Evolutionary conservation across 306 rosid species (phyloP), one percentile per base, ranked within the genome.

Genomic region (Benincasa hispida): DNA sequence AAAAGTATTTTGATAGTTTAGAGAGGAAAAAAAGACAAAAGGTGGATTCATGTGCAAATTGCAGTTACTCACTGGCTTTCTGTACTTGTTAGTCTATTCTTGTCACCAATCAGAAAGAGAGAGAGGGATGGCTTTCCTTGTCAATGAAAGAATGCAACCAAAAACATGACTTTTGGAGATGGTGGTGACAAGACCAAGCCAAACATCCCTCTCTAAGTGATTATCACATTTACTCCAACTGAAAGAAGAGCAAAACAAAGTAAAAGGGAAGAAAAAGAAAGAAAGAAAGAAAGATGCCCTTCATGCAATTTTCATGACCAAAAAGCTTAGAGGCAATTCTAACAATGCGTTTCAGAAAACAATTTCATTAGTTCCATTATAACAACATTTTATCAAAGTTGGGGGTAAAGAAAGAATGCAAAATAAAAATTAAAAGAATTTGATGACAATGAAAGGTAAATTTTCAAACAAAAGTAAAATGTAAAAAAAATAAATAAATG

Each of bases 1-100:
- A 56, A 37, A 56, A 35, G 34, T 14, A 56, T 75, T 54, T 75
- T 58, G 74, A 50, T 30, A 27, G 72, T 41, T 54, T 56, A 81
- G 82, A 79, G 78, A 77, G 75, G 51, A 48, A 76, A 81, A 65
- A 35, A n/a, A 65, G 89, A 80, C 86, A 83, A 74, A 77, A 54
- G 77, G 82, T 83, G 89, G 87, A 87, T 91, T 93, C 98, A 91
- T 88, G 96, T 87, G 97, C 87, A 84, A 57, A 84, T 83, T 80
- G 85, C 85, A 85, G 85, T 78, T 62, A 45, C 66, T 85, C 56
- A 81, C 84, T 85, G 88, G 88, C 87, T 83, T 82, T 81, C 85
- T 68, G 11, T 81, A 53, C 85, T 77, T 84, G 25, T 79, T 79
- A 77, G 83, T 86, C 81, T 84, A 54, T 81, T 80, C 82, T 77